These are phyloP conservation scores for Babesia bigemina DNA, from an alignment of 169 alveolate genomes.

Conservation along the genomic window DNA sequence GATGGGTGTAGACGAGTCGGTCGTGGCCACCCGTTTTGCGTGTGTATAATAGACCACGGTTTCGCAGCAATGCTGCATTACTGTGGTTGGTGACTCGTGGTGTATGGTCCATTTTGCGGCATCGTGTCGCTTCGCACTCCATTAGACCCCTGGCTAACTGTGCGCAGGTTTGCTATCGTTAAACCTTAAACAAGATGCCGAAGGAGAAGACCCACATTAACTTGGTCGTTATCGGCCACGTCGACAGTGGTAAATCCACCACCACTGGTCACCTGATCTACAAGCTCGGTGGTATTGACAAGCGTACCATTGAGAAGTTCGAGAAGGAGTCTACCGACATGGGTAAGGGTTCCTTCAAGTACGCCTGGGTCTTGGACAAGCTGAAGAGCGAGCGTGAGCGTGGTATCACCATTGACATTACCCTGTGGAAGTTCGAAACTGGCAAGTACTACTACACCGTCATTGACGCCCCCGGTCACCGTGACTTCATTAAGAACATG, in stretches of 20 bases:
- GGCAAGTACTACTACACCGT: constrained; percentile 95
- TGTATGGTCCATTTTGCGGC: neutral
- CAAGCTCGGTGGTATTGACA: constrained; percentile 94
- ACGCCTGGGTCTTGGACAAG: constrained; percentile 98
- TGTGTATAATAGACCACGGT: neutral
- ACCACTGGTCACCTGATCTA: constrained; percentile 94
- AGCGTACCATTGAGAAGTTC: constrained; percentile 94
- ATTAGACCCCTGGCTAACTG: neutral
- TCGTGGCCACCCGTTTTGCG: neutral
- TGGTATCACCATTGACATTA: constrained; percentile 98
- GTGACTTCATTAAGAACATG: constrained; percentile 98
- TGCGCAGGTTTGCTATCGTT: constrained; percentile 12
- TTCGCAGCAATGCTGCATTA: neutral
- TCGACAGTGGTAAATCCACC: constrained; percentile 97
- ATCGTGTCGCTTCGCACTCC: neutral
- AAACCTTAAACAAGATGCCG: constrained; percentile 65
- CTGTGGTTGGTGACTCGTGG: neutral
- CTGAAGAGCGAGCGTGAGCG: constrained; percentile 98
- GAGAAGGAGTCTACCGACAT: constrained; percentile 93
- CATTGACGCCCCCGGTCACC: constrained; percentile 99
- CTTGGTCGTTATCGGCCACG: constrained; percentile 96
- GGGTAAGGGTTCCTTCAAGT: constrained; percentile 96
- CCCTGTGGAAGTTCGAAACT: constrained; percentile 97
- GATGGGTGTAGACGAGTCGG: constrained; percentile 6
- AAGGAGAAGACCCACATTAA: constrained; percentile 90